Evolutionary conservation across 768 basidiomycete species (phyloP).

Genomic region (Amanita fuliginea): DNA sequence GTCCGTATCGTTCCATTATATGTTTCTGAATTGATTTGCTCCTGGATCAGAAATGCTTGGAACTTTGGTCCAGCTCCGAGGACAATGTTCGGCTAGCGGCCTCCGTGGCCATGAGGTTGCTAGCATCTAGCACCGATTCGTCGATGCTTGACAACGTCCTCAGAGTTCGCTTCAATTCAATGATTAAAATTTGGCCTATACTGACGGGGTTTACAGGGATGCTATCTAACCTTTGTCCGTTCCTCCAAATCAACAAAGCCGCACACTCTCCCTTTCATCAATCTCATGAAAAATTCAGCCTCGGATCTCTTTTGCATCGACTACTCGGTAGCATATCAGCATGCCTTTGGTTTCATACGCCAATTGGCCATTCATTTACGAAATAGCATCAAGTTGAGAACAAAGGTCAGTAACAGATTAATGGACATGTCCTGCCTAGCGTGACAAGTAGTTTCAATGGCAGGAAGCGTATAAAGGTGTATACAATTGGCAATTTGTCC

Average conservation of each 20-base stretch:
- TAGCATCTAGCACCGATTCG: constrained; percentile 70
- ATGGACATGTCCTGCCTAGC: background rate
- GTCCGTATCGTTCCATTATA: background rate
- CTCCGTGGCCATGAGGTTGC: constrained; percentile 72
- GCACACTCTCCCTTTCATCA: constrained; percentile 84
- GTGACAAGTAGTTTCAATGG: background rate
- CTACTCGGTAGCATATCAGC: constrained; percentile 72
- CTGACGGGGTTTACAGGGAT: constrained; percentile 41
- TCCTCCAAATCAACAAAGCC: constrained; percentile 77
- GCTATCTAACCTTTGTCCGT: constrained; percentile 81
- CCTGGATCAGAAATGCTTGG: constrained; percentile 57
- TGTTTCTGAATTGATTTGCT: background rate
- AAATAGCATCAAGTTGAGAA: constrained; percentile 82
- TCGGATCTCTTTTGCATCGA: constrained; percentile 82
- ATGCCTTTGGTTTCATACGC: constrained; percentile 92
- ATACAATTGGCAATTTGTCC: constrained; percentile 98
- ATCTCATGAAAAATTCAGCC: constrained; percentile 96
- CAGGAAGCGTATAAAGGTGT: constrained; percentile 90
- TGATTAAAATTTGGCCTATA: background rate
- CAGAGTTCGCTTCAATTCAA: constrained; percentile 44
- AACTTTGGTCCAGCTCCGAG: constrained; percentile 72
- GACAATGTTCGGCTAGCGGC: constrained; percentile 79
- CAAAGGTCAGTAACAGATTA: constrained; percentile 41
- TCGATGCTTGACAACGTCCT: constrained; percentile 76
- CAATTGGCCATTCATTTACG: constrained; percentile 89